These are phyloP conservation scores for Pythium aristosporum DNA, from an alignment of 352 stramenopile species.

Conservation along the genomic window DNA sequence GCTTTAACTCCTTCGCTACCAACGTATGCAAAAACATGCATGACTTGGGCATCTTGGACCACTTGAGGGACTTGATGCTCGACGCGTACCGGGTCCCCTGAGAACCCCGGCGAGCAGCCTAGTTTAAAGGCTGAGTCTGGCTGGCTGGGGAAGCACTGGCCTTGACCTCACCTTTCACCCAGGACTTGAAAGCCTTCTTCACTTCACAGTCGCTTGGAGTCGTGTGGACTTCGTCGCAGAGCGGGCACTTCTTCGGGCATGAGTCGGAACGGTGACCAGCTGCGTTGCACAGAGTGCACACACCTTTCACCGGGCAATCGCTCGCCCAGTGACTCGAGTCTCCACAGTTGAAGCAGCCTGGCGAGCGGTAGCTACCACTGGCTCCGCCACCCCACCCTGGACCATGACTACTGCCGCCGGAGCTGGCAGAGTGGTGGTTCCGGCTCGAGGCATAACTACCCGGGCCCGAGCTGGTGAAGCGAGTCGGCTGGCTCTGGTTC, in stretches of 20 bases:
- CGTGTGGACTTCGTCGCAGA: background rate
- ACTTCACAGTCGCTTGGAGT: background rate
- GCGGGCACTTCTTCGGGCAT: background rate
- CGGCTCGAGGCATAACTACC: background rate
- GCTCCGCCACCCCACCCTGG: background rate
- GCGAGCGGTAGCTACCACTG: background rate
- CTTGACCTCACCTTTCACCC: background rate
- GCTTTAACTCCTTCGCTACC: background rate
- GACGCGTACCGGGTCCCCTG: constrained; percentile 10
- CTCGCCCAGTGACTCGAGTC: background rate
- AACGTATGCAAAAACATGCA: constrained; percentile 9
- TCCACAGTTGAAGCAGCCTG: background rate
- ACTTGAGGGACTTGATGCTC: constrained; percentile 8
- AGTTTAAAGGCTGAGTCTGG: constrained; percentile 11
- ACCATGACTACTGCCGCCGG: background rate
- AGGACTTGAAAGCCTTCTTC: background rate
- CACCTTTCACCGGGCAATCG: background rate
- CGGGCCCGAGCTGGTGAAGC: background rate
- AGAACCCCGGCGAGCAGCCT: constrained; percentile 8
- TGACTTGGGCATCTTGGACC: background rate
- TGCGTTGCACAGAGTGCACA: background rate
- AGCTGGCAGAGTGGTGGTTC: background rate
- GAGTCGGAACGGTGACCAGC: background rate
- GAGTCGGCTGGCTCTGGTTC: background rate
- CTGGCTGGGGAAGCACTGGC: background rate